These are phyloP conservation scores for Hymenoscyphus linearis DNA, from an alignment of 2,329 filamentous ascomycete species.

Conservation along the genomic window DNA sequence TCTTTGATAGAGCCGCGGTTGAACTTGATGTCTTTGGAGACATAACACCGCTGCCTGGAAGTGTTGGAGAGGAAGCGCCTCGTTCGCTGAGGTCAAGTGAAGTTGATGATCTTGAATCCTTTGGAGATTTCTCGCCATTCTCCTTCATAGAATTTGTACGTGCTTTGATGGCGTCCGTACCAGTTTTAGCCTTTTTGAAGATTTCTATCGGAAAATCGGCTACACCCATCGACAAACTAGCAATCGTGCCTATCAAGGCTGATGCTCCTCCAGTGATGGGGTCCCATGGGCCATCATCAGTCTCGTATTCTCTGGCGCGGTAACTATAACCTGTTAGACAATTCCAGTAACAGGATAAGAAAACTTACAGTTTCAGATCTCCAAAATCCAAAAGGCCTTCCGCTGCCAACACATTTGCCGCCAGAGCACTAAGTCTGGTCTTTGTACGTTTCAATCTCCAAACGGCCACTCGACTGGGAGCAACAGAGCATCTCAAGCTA, in stretches of 20 bases:
- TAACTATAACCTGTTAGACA: constrained; percentile 34
- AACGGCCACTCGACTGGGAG: constrained; percentile 62
- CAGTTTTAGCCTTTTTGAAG: constrained; percentile 38
- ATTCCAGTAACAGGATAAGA: not conserved
- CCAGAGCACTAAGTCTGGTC: constrained; percentile 64
- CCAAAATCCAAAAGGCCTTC: constrained; percentile 60
- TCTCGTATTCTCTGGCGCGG: constrained; percentile 63
- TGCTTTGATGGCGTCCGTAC: constrained; percentile 13
- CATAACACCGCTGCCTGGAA: constrained; percentile 1
- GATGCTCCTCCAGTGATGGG: constrained; percentile 72
- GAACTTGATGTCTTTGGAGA: constrained; percentile 9
- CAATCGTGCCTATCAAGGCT: constrained; percentile 77
- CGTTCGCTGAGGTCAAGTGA: constrained; percentile 15
- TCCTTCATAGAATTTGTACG: constrained; percentile 12
- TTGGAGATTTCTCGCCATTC: constrained; percentile 8
- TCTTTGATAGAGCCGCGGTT: constrained; percentile 17
- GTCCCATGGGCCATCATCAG: constrained; percentile 72
- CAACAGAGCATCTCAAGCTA: constrained; percentile 62
- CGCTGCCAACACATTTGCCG: constrained; percentile 63
- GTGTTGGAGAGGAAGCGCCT: not conserved
- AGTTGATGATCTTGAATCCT: constrained; percentile 13
- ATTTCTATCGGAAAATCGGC: constrained; percentile 64
- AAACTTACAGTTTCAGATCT: constrained; percentile 64
- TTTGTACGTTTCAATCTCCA: constrained; percentile 69
- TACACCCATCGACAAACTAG: constrained; percentile 74